Evolutionary conservation across 805 yeast species (phyloP).

Genomic region (Candida hispaniensis): DNA sequence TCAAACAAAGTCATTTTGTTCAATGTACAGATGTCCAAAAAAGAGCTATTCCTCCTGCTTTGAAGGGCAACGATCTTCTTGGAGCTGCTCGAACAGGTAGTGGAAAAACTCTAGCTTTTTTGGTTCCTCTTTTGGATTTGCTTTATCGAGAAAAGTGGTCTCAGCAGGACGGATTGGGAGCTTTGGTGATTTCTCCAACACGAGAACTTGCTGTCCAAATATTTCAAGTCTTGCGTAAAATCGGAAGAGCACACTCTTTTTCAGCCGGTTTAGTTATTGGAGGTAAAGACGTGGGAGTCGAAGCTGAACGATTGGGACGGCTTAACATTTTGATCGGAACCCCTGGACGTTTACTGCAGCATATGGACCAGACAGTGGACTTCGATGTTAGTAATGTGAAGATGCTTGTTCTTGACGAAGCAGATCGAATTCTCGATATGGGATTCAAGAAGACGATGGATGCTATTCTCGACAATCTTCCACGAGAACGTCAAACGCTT

Average conservation of each 20-base stretch:
- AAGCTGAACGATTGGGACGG: constrained; percentile 64
- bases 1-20: constrained; percentile 67
- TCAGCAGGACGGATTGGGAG: constrained; percentile 80
- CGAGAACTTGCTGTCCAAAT: constrained; percentile 86
- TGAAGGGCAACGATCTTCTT: constrained; percentile 68
- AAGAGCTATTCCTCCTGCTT: constrained; percentile 60
- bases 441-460: constrained; percentile 80
- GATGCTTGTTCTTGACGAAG: constrained; percentile 77
- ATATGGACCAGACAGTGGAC: constrained; percentile 79
- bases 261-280: constrained; percentile 91
- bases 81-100: constrained; percentile 85
- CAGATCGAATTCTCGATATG: constrained; percentile 88
- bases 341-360: constrained; percentile 85
- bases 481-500: constrained; percentile 72
- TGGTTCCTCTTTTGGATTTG: constrained; percentile 59
- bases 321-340: constrained; percentile 83
- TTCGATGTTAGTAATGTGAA: constrained; percentile 66
- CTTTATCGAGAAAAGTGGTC: constrained; percentile 63
- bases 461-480: constrained; percentile 64
- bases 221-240: constrained; percentile 73
- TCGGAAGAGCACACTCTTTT: constrained; percentile 63
- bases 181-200: constrained; percentile 81
- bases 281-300: constrained; percentile 78
- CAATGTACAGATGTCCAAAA: constrained; percentile 79
- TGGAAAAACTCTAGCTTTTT: constrained; percentile 80